Conservation (phyloP, 768 basidiomycete species). For the Collybiopsis luxurians region DNA sequence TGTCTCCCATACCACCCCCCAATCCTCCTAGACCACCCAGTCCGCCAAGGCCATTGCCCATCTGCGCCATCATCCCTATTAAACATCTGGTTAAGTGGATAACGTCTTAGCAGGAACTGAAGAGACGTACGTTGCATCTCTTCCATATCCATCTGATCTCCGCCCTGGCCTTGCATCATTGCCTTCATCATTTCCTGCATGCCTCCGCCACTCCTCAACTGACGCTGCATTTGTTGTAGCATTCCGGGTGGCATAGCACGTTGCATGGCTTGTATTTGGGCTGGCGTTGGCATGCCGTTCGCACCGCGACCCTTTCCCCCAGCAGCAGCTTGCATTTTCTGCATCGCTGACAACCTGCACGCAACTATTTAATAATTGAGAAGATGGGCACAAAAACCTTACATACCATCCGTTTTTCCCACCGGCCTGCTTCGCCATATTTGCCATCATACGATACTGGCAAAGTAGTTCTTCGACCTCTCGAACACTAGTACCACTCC, state of each 20-base stretch:
- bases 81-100: constrained; percentile 10
- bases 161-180: constrained; percentile 95
- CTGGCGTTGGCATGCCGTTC: constrained; percentile 87
- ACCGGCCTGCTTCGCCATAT: constrained; percentile 97
- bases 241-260: constrained; percentile 94
- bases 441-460: constrained; percentile 98
- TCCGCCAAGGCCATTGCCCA: constrained; percentile 68
- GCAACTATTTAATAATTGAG: constrained; percentile 6
- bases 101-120: constrained; percentile 7
- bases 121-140: constrained; percentile 83
- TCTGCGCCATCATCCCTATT: constrained; percentile 84
- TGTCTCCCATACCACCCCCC: constrained; percentile 59
- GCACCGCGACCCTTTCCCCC: constrained; percentile 85
- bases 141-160: constrained; percentile 88
- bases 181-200: constrained; percentile 99
- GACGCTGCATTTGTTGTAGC: constrained; percentile 89
- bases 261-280: constrained; percentile 95
- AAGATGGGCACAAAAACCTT: neutral
- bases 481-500: constrained; percentile 90
- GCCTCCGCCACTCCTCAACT: constrained; percentile 77
- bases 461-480: constrained; percentile 98
- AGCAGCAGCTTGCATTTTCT: constrained; percentile 88
- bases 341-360: constrained; percentile 78
- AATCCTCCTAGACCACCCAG: constrained; percentile 59
- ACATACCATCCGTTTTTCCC: constrained; percentile 93